Base-by-base conservation (phyloP, 2,329 filamentous ascomycete species). In the Aspergillus japonicus region DNA sequence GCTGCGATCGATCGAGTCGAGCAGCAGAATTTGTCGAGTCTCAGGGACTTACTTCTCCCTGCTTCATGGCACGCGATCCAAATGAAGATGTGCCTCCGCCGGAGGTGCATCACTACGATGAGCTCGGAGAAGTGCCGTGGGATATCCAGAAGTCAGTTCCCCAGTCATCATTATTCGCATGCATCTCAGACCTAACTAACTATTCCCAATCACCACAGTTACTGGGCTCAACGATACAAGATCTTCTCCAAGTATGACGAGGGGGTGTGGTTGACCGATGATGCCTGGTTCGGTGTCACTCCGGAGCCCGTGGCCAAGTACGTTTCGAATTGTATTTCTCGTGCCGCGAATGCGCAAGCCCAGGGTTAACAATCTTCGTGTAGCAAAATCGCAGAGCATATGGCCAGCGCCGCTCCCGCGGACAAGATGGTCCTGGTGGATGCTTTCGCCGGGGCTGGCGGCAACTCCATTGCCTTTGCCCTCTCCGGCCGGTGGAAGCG, bases 281-380 rank as follows among this genome's bases (percentile, higher is more conserved):
- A 94, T 77, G 90, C 92, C 56, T 99, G 95, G 95, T 99, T 95
- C 74, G 95, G 93, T 57, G 93, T 98, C 7, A 99, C 96, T 0
- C 93, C 95, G 14, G 94, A 99, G 75, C 90, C 91, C 4, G 86
- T 99, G 29, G 95, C 95, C 44, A 55, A 55, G 53, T 61, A 87
- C 83, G 91, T 95, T 80, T 69, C 82, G 78, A 11, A 29, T 21
- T 24, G 58, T 33, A 6, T 26, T 5, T 26, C 5, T 10, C 1
- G 10, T 21, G 1, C 14, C 12, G 7, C n/a, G 26, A 29, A 29
- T 29, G 26, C 26, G 26, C 26, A 29, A 8, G 26, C 3, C 6
- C 0, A 3, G 10, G n/a, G 5, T 12, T 47, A 21, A 55, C 23
- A 16, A 35, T n/a, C 11, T 19, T 26, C 11, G 23, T 23, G 23